Evolutionary conservation across 306 rosid genomes (phyloP).

Genomic region (Arachis stenosperma): DNA sequence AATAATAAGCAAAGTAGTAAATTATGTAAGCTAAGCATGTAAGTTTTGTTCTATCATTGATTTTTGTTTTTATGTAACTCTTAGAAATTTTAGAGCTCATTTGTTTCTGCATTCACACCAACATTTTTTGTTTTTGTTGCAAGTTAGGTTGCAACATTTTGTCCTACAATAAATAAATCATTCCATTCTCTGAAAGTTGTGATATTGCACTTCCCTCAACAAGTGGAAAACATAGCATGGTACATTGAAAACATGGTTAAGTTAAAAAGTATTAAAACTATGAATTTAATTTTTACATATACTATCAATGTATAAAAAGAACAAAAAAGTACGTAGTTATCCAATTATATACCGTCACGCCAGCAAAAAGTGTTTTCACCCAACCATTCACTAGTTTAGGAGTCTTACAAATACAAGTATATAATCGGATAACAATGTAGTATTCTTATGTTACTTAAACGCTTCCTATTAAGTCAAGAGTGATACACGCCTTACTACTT

Average conservation of each 20-base stretch:
- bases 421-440: too few relatives aligned
- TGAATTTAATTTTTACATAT: too few relatives aligned
- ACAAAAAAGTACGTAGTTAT: too few relatives aligned
- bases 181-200: neutral
- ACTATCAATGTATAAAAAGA: too few relatives aligned
- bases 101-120: neutral
- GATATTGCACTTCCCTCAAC: neutral
- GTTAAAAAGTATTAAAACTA: too few relatives aligned
- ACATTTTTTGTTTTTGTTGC: constrained; percentile 9
- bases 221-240: neutral
- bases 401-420: too few relatives aligned
- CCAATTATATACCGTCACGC: too few relatives aligned
- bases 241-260: neutral
- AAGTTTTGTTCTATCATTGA: neutral
- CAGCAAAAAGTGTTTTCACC: too few relatives aligned
- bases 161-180: neutral
- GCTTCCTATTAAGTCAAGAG: too few relatives aligned
- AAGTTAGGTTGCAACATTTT: neutral
- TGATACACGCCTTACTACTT: too few relatives aligned
- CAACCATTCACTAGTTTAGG: too few relatives aligned
- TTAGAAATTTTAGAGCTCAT: neutral
- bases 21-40: neutral
- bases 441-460: too few relatives aligned
- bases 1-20: neutral
- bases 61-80: neutral